A percentile compares a stretch with the other conserved stretches of the same genome.
Conservation (phyloP, 177 flowering plant species). For the Tripterygium wilfordii region DNA sequence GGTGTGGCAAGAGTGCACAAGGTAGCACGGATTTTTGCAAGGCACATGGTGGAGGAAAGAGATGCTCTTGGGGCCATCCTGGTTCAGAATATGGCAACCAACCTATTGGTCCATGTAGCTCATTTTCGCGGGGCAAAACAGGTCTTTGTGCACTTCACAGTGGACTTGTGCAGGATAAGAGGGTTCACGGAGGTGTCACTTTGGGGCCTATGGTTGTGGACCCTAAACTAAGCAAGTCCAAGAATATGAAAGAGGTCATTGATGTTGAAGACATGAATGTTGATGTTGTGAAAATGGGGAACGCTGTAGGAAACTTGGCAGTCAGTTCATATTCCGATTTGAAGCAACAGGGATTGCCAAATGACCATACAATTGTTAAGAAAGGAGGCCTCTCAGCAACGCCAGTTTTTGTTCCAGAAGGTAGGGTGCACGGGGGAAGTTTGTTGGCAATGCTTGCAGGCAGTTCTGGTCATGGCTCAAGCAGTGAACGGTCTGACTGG, state of each 20-base stretch:
- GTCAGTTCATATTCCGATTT: conserved; percentile 12
- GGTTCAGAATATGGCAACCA: conserved; percentile 46
- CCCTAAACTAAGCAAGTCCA: conserved; percentile 18
- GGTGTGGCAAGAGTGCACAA: conserved; percentile 84
- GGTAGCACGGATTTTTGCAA: conserved; percentile 92
- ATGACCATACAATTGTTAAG: conserved; percentile 1
- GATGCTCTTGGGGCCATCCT: conserved; percentile 79
- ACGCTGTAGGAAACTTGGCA: conserved; percentile 6
- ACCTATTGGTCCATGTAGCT: conserved; percentile 42
- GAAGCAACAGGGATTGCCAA: conserved; percentile 5
- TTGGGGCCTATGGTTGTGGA: conserved; percentile 35
- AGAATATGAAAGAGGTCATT: conserved; percentile 19
- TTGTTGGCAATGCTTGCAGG: conserved; percentile 47
- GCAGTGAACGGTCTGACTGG: conserved; percentile 2
- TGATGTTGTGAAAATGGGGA: conserved; percentile 19
- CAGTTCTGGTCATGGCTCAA: conserved; percentile 10
- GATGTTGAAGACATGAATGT: conserved; percentile 28
- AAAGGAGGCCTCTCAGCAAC: conserved; percentile 7
- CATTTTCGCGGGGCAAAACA: conserved; percentile 75
- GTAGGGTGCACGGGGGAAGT: conserved; percentile 85
- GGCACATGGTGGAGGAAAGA: no score
- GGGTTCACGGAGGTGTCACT: conserved; percentile 83
- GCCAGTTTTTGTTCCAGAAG: conserved; percentile 39
- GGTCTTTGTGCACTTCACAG: conserved; percentile 79
- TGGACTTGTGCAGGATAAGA: conserved; percentile 69